Percentiles rank a stretch among this genome's conserved stretches.
These are phyloP conservation scores for Prunus yedoensis DNA, from an alignment of 331 rosid species.

Conservation along the genomic window DNA sequence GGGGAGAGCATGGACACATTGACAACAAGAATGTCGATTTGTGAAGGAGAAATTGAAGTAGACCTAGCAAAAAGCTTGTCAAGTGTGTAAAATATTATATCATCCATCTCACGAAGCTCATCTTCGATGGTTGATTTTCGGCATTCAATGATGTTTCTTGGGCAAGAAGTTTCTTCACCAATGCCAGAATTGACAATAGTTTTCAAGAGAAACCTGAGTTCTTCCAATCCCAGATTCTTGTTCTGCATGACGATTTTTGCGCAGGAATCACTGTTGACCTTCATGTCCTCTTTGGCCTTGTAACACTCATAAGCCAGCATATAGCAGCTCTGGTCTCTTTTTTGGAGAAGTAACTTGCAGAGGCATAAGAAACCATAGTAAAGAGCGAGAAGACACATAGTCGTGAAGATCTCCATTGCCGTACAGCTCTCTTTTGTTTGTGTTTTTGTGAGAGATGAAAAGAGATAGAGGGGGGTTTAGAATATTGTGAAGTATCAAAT, in stretches of 20 bases:
- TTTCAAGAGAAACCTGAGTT: conserved; percentile 17
- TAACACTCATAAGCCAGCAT: conserved; percentile 26
- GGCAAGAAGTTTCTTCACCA: conserved; percentile 44
- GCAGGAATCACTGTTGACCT: conserved; percentile 1
- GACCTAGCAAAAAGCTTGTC: conserved; percentile 30
- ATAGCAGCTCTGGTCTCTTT: conserved; percentile 11
- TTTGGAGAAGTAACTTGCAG: not conserved
- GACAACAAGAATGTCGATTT: conserved; percentile 31
- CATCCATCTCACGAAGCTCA: conserved; percentile 29
- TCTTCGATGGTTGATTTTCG: conserved; percentile 11
- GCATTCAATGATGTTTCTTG: conserved; percentile 26
- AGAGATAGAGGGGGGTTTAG: no score
- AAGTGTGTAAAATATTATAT: conserved; percentile 22
- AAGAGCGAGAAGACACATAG: conserved; percentile 1
- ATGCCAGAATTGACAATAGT: conserved; percentile 35
- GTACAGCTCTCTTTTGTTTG: not conserved
- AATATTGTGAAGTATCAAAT: not conserved
- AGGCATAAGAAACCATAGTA: not conserved
- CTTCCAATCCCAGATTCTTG: conserved; percentile 25
- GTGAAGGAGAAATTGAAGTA: conserved; percentile 14
- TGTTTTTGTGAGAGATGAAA: not conserved
- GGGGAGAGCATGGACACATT: conserved; percentile 40
- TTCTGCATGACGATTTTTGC: conserved; percentile 20
- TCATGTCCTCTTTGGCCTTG: conserved; percentile 16
- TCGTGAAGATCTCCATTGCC: conserved; percentile 9